Evolutionary conservation across 129 eudicot genomes (phyloP).

Genomic region (Flaveria brownii): DNA sequence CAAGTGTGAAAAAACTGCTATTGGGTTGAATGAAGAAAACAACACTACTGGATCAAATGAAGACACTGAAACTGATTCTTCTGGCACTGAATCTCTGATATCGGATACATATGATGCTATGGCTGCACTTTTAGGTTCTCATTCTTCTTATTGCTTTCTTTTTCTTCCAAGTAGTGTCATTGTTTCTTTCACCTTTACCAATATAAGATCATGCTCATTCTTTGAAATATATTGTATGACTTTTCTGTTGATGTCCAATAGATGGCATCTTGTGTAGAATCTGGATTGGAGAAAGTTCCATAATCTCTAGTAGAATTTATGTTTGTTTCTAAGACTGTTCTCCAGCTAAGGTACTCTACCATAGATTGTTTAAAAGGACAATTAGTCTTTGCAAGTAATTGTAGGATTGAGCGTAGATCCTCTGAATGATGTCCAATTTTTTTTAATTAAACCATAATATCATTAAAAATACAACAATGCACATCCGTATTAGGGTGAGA

Average conservation of each 20-base stretch:
- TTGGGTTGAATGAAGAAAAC: conserved; percentile 50
- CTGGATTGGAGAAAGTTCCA: neutral
- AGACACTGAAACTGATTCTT: conserved; percentile 95
- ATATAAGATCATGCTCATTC: neutral
- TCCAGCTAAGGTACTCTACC: neutral
- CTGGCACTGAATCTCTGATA: conserved; percentile 75
- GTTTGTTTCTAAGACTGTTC: neutral
- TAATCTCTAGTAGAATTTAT: neutral
- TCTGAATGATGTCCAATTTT: neutral
- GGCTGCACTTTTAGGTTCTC: conserved; percentile 69
- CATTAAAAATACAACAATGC: neutral
- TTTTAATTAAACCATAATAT: neutral
- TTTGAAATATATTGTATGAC: neutral
- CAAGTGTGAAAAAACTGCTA: conserved; percentile 41
- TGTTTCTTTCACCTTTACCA: neutral
- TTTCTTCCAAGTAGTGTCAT: conserved; percentile 8
- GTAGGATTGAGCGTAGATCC: conserved; percentile 13
- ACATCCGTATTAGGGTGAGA: conserved; percentile 10
- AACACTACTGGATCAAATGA: conserved; percentile 66
- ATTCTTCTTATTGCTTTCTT: conserved; percentile 15
- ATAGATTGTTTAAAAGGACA: neutral
- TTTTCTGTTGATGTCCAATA: neutral
- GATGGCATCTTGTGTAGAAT: conserved; percentile 4
- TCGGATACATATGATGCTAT: conserved; percentile 63
- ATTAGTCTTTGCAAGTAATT: neutral